Evolutionary conservation across 2,329 filamentous ascomycete species (phyloP).

Genomic region (Arthrobotrys megalospora): DNA sequence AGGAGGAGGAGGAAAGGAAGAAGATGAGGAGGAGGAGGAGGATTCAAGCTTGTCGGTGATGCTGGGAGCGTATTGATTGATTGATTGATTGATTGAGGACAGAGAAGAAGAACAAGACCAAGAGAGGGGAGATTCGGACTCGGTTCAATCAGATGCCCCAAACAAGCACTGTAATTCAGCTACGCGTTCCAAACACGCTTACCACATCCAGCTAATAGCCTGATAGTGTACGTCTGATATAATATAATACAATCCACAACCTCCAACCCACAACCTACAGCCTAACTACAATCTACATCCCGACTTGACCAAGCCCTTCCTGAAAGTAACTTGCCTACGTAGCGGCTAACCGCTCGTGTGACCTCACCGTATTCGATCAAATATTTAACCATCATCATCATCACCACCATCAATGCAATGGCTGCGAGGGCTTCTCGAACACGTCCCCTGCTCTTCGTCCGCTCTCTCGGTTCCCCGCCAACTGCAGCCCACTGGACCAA

Average conservation of each 20-base stretch:
- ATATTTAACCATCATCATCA: neutral
- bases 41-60: slow-evolving; percentile 6
- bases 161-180: slow-evolving; percentile 24
- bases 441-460: slow-evolving; percentile 16
- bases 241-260: no score
- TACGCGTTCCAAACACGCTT: slow-evolving; percentile 28
- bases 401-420: slow-evolving; percentile 31
- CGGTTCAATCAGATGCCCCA: slow-evolving; percentile 47
- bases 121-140: neutral
- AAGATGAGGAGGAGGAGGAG: neutral
- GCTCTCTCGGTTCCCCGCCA: slow-evolving; percentile 11
- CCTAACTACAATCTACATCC: no score
- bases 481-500: neutral
- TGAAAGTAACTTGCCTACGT: no score
- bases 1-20: no score
- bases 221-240: no score
- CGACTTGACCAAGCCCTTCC: no score
- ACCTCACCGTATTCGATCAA: slow-evolving; percentile 40
- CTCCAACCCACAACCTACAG: no score
- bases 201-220: slow-evolving; percentile 27
- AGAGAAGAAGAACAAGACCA: neutral
- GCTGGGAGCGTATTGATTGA: no score
- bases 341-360: slow-evolving; percentile 19
- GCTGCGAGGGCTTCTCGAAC: slow-evolving; percentile 44
- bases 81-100: neutral